Conservation (phyloP, 345 rosid species). For the Hibiscus tridactylites region DNA sequence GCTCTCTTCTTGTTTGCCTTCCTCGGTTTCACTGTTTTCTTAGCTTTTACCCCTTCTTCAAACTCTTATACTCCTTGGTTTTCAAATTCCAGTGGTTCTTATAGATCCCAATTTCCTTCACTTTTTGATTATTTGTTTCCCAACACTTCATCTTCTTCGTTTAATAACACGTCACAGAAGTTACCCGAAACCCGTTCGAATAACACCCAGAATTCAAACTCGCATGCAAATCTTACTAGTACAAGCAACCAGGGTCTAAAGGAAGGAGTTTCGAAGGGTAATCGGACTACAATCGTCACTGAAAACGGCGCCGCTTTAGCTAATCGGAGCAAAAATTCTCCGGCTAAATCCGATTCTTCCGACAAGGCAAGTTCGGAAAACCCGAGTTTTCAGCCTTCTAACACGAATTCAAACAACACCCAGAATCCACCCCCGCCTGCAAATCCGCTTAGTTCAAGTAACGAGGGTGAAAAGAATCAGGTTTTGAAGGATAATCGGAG, state of each 20-base stretch:
- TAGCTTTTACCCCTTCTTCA: constrained; percentile 60
- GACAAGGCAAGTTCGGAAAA: constrained; percentile 15
- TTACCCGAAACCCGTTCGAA: neutral
- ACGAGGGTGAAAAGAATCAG: neutral
- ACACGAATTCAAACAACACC: constrained; percentile 10
- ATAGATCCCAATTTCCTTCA: constrained; percentile 52
- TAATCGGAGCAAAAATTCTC: too few relatives aligned
- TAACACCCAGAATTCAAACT: too few relatives aligned
- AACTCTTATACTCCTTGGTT: constrained; percentile 24
- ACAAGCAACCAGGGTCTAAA: too few relatives aligned
- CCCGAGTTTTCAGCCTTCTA: constrained; percentile 10
- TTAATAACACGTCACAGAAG: constrained; percentile 12
- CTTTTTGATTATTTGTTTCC: constrained; percentile 40
- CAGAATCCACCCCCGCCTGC: constrained; percentile 5
- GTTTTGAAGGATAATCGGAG: constrained; percentile 22
- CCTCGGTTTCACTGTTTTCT: constrained; percentile 52
- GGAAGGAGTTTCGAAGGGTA: too few relatives aligned
- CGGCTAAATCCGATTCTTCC: neutral
- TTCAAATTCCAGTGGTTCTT: constrained; percentile 20
- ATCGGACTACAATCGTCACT: too few relatives aligned
- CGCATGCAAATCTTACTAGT: too few relatives aligned
- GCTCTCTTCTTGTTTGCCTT: constrained; percentile 53
- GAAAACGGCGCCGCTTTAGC: too few relatives aligned
- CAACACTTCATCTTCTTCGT: constrained; percentile 21
- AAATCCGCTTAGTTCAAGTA: neutral